Conservation (phyloP, 108 stramenopile species). For the Skeletonema tropicum region DNA sequence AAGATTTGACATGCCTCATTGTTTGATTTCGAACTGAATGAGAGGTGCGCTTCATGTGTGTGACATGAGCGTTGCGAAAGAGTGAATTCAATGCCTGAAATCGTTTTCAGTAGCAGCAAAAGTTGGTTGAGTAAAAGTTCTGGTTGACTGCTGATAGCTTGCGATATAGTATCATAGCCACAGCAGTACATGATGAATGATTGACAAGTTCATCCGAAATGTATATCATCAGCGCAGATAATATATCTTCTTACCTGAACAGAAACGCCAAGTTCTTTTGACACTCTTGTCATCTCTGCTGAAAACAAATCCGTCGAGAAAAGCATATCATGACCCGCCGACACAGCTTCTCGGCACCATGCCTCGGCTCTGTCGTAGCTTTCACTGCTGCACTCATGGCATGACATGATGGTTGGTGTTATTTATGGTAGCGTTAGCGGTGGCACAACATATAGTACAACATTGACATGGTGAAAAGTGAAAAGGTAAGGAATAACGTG, state of each 20-base stretch:
- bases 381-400: slow-evolving; percentile 8
- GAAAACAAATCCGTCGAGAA: slow-evolving; percentile 56
- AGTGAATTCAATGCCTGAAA: slow-evolving; percentile 63
- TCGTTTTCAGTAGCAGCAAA: neutral
- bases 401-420: no score
- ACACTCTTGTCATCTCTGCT: slow-evolving; percentile 33
- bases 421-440: no score
- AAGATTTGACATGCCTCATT: slow-evolving; percentile 38
- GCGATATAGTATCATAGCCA: no score
- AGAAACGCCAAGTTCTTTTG: slow-evolving; percentile 52
- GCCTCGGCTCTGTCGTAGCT: slow-evolving; percentile 52
- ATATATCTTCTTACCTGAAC: slow-evolving; percentile 42
- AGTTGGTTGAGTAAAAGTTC: neutral
- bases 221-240: no score
- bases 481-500: no score
- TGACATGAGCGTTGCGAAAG: slow-evolving; percentile 66
- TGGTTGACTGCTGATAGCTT: neutral
- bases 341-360: slow-evolving; percentile 59
- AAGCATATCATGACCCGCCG: slow-evolving; percentile 50
- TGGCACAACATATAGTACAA: no score
- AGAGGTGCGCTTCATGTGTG: slow-evolving; percentile 60
- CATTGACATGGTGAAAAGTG: no score
- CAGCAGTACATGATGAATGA: no score
- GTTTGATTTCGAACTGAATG: slow-evolving; percentile 43
- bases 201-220: no score